Conservation (phyloP, 2,329 filamentous ascomycete genomes). For the Ceratocystis smalleyi region DNA sequence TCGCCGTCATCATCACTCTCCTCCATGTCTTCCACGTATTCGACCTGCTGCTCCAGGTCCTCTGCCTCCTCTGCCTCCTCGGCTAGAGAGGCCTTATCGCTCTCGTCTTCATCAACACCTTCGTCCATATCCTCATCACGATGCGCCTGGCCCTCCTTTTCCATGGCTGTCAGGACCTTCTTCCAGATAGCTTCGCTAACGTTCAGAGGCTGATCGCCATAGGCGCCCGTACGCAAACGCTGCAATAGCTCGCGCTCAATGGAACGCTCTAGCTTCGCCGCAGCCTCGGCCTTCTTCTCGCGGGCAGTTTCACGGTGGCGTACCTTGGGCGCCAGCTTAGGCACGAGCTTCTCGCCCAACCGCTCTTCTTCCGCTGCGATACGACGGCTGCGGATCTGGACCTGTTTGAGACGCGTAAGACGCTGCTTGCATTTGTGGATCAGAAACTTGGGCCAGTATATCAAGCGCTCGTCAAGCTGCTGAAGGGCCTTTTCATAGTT, state of each 20-base stretch:
- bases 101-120: constrained; percentile 55
- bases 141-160: constrained; percentile 68
- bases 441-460: constrained; percentile 91
- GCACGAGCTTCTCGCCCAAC: constrained; percentile 74
- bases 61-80: constrained; percentile 76
- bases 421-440: constrained; percentile 94
- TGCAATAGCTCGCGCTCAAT: constrained; percentile 94
- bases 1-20: constrained; percentile 69
- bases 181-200: constrained; percentile 94
- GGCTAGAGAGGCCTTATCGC: constrained; percentile 33
- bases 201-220: constrained; percentile 87
- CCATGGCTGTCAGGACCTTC: constrained; percentile 82
- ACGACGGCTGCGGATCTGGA: constrained; percentile 63
- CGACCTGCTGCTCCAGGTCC: constrained; percentile 62
- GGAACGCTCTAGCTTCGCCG: constrained; percentile 85
- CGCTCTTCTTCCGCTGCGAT: constrained; percentile 80
- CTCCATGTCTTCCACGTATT: constrained; percentile 86
- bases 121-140: constrained; percentile 80
- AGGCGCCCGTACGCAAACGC: constrained; percentile 76
- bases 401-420: constrained; percentile 80
- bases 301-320: constrained; percentile 57
- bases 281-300: constrained; percentile 61
- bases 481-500: constrained; percentile 84
- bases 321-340: constrained; percentile 83
- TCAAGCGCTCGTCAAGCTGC: constrained; percentile 70